phyloP scores from a whole-genome alignment of 495 filamentous ascomycete genomes.

The Trichocladium uniseriatum region DNA sequence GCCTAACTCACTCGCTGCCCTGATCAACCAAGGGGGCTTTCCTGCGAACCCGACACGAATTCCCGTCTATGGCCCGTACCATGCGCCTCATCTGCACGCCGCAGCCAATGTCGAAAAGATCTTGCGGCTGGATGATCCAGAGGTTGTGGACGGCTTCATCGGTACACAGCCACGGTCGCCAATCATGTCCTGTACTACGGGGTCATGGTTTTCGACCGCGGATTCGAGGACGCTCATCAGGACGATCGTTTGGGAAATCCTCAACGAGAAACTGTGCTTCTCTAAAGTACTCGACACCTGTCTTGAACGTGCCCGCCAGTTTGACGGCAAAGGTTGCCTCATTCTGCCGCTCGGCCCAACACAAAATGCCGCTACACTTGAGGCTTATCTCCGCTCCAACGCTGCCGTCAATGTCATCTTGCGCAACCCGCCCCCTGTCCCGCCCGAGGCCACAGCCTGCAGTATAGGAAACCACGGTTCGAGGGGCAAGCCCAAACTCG shows the following conservation, averaged over 20 bases:
- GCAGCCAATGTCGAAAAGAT: constrained; percentile 52
- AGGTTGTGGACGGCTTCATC: constrained; percentile 31
- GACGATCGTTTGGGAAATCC: constrained; percentile 47
- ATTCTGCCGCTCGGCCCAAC: constrained; percentile 47
- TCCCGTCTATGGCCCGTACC: constrained; percentile 71
- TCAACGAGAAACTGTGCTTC: constrained; percentile 50
- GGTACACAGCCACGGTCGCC: constrained; percentile 43
- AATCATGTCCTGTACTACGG: constrained; percentile 50
- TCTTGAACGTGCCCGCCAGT: constrained; percentile 29
- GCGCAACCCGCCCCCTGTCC: constrained; percentile 25
- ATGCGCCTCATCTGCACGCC: constrained; percentile 64
- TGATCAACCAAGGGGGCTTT: constrained; percentile 47
- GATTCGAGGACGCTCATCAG: constrained; percentile 43
- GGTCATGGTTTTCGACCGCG: constrained; percentile 34
- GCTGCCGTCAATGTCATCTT: constrained; percentile 35
- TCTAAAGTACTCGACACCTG: constrained; percentile 50
- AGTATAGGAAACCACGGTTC: constrained; percentile 38
- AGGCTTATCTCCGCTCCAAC: constrained; percentile 30
- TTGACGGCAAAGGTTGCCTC: constrained; percentile 35
- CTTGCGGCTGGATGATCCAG: constrained; percentile 35
- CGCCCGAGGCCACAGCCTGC: constrained; percentile 23
- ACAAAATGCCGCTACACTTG: constrained; percentile 36
- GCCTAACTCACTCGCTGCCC: constrained; percentile 48
- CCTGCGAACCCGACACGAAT: constrained; percentile 51
- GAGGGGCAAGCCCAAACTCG: constrained; percentile 40